Evolutionary conservation across 768 basidiomycete genomes (phyloP).

Genomic region (Pisolithus albus): DNA sequence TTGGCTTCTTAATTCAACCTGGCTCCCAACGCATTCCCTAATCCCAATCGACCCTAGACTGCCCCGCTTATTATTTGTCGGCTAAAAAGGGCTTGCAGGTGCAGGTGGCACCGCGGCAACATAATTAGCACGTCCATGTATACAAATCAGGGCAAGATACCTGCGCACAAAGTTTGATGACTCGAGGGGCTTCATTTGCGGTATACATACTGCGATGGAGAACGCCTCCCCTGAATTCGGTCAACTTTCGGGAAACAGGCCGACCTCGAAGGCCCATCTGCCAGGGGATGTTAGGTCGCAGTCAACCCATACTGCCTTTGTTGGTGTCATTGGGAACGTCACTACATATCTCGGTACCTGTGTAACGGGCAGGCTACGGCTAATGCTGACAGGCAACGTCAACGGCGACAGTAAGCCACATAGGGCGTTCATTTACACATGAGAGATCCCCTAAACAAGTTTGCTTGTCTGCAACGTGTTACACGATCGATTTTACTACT

Average conservation of each 20-base stretch:
- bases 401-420: not conserved
- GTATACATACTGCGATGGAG: conserved; percentile 7
- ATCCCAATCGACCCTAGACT: not conserved
- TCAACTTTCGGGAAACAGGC: conserved; percentile 11
- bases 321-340: not conserved
- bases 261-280: too few relatives aligned
- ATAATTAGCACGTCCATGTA: not conserved
- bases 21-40: not conserved
- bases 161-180: conserved; percentile 24
- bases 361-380: not conserved
- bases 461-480: not conserved
- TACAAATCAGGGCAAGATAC: not conserved
- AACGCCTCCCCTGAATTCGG: conserved; percentile 5
- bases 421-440: not conserved
- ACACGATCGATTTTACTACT: not conserved
- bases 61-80: not conserved
- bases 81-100: not conserved
- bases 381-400: not conserved
- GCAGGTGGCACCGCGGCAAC: conserved; percentile 12
- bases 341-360: conserved; percentile 3
- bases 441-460: not conserved
- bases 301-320: not conserved
- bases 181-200: conserved; percentile 4
- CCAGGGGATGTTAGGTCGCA: too few relatives aligned
- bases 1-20: conserved; percentile 3